Evolutionary conservation across 2,329 filamentous ascomycete genomes (phyloP).

Genomic region (Penicillium nordicum): DNA sequence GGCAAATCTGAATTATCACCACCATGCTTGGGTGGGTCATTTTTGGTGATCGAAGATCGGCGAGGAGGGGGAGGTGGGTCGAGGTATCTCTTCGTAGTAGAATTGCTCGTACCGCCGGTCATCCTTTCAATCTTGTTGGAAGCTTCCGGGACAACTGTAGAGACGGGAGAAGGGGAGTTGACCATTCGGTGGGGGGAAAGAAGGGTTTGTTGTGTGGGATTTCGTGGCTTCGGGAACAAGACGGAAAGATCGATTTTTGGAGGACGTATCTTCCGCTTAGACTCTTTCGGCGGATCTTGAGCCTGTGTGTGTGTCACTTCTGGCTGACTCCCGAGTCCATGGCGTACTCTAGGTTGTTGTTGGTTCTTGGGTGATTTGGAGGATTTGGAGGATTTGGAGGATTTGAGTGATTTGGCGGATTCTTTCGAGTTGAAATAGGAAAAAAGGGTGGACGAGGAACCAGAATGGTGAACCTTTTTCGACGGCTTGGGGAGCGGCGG

Average conservation of each 20-base stretch:
- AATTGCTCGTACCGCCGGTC: conserved; percentile 16
- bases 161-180: conserved; percentile 40
- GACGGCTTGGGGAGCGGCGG: conserved; percentile 34
- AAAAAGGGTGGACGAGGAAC: conserved; percentile 46
- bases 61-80: conserved; percentile 25
- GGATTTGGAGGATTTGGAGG: conserved; percentile 24
- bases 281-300: conserved; percentile 30
- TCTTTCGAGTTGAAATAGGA: conserved; percentile 48
- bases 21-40: conserved; percentile 11
- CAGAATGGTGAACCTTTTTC: conserved; percentile 39
- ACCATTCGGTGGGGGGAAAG: conserved; percentile 44
- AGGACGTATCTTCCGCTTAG: conserved; percentile 40
- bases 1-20: conserved; percentile 18
- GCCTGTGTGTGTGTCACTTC: conserved; percentile 24
- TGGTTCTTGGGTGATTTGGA: conserved; percentile 22
- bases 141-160: conserved; percentile 32
- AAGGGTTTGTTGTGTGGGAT: conserved; percentile 28
- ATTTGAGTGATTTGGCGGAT: conserved; percentile 39
- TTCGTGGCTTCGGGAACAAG: conserved; percentile 41
- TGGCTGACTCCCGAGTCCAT: conserved; percentile 18
- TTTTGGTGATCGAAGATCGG: conserved; percentile 9
- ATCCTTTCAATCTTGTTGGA: conserved; percentile 24
- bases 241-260: conserved; percentile 42
- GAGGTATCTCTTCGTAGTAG: conserved; percentile 26
- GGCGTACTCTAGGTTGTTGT: conserved; percentile 17